These are phyloP conservation scores for Neurospora sp. DNA, from an alignment of 2,329 filamentous ascomycete species.

Conservation along the genomic window DNA sequence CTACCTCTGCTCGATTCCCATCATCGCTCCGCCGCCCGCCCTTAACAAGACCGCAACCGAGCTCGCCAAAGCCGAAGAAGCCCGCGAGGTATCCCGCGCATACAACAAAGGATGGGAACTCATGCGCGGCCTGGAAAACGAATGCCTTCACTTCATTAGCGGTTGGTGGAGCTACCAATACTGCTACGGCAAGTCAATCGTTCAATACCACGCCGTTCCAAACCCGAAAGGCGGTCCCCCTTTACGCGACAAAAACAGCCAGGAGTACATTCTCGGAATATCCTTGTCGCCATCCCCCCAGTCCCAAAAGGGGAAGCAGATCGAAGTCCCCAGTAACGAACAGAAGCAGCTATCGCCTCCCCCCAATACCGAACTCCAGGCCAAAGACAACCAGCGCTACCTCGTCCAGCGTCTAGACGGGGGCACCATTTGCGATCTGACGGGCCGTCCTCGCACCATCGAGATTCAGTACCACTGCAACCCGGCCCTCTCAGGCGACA, in stretches of 20 bases:
- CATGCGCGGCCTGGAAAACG: constrained; percentile 63
- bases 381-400: constrained; percentile 76
- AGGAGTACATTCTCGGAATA: constrained; percentile 67
- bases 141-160: constrained; percentile 70
- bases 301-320: constrained; percentile 16
- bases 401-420: constrained; percentile 72
- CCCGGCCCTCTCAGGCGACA: constrained; percentile 59
- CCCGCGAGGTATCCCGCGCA: constrained; percentile 68
- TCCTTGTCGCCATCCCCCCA: constrained; percentile 26
- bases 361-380: constrained; percentile 57
- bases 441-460: constrained; percentile 68
- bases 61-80: constrained; percentile 61
- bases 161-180: constrained; percentile 98
- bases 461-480: constrained; percentile 78
- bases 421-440: constrained; percentile 80
- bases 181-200: constrained; percentile 79
- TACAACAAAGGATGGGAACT: constrained; percentile 72
- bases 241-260: constrained; percentile 62
- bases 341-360: constrained; percentile 18
- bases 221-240: constrained; percentile 61
- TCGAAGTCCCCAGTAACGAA: constrained; percentile 7
- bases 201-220: constrained; percentile 80
- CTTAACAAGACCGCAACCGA: constrained; percentile 58
- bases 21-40: constrained; percentile 46
- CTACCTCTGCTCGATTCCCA: constrained; percentile 79